Evolutionary conservation across 306 rosid genomes (phyloP).

Genomic region (Dalbergia cultrata): DNA sequence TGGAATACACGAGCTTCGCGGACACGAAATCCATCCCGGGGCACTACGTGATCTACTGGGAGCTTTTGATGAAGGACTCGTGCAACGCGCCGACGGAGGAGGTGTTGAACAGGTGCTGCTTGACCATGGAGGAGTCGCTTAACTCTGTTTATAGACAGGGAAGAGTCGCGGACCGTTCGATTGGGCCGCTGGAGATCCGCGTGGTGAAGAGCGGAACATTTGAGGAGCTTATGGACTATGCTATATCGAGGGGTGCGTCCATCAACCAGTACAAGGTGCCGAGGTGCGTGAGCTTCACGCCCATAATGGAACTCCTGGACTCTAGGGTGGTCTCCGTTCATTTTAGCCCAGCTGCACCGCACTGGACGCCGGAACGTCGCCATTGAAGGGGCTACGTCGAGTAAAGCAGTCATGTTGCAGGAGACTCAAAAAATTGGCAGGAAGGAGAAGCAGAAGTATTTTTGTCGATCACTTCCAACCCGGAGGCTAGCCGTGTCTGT

Average conservation of each 20-base stretch:
- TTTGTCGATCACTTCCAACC: not conserved
- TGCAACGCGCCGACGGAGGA: conserved; percentile 49
- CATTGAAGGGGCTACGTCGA: conserved; percentile 27
- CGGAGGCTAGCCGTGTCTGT: conserved; percentile 10
- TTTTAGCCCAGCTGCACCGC: conserved; percentile 74
- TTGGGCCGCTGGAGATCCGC: conserved; percentile 83
- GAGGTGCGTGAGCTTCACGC: conserved; percentile 77
- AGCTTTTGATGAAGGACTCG: conserved; percentile 63
- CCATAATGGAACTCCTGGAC: conserved; percentile 74
- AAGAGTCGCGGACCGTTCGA: conserved; percentile 70
- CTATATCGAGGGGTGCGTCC: conserved; percentile 87
- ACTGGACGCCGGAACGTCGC: conserved; percentile 72
- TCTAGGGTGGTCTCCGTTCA: conserved; percentile 73
- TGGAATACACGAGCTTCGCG: conserved; percentile 82
- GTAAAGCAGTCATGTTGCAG: not conserved
- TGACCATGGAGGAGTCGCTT: conserved; percentile 73
- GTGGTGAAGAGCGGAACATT: conserved; percentile 87
- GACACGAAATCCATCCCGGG: conserved; percentile 76
- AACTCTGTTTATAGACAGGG: conserved; percentile 83
- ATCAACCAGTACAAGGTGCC: conserved; percentile 92
- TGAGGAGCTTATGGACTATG: conserved; percentile 93
- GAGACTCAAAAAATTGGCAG: not conserved
- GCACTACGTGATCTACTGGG: conserved; percentile 92
- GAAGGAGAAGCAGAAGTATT: not conserved
- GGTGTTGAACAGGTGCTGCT: conserved; percentile 61